A percentile compares a stretch with the other conserved stretches of the same genome.
Conservation (phyloP, 768 basidiomycete species). For the Serendipita sp. region DNA sequence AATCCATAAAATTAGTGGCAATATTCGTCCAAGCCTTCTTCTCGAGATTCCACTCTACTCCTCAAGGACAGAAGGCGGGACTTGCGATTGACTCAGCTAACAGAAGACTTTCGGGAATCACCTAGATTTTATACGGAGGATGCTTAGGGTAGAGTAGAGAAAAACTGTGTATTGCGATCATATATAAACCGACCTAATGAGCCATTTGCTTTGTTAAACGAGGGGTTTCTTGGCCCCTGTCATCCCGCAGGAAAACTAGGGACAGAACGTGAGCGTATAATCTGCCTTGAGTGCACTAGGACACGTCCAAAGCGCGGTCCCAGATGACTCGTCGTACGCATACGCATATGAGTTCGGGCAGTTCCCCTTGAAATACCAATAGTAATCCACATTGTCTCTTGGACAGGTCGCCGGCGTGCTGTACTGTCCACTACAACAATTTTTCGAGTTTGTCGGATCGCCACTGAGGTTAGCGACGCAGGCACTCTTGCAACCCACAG, state of each 20-base stretch:
- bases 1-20: too few species aligned
- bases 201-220: too few species aligned
- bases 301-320: constrained; percentile 35
- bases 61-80: too few species aligned
- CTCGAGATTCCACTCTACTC: too few species aligned
- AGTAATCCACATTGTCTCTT: constrained; percentile 25
- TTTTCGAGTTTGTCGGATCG: constrained; percentile 36
- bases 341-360: constrained; percentile 37
- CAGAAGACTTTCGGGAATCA: too few species aligned
- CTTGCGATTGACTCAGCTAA: too few species aligned
- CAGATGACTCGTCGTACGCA: constrained; percentile 30
- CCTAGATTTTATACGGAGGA: too few species aligned
- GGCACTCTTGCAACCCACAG: constrained; percentile 46
- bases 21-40: too few species aligned
- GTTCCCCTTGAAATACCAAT: constrained; percentile 31
- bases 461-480: constrained; percentile 29
- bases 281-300: constrained; percentile 21
- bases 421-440: constrained; percentile 47
- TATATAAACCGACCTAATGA: too few species aligned
- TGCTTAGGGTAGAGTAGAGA: too few species aligned
- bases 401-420: constrained; percentile 41
- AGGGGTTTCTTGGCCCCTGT: too few species aligned
- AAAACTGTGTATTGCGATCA: too few species aligned
- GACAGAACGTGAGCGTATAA: constrained; percentile 34
- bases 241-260: constrained; percentile 8